Evolutionary conservation across 306 rosid species (phyloP).

Genomic region (Dicorynia guianensis): DNA sequence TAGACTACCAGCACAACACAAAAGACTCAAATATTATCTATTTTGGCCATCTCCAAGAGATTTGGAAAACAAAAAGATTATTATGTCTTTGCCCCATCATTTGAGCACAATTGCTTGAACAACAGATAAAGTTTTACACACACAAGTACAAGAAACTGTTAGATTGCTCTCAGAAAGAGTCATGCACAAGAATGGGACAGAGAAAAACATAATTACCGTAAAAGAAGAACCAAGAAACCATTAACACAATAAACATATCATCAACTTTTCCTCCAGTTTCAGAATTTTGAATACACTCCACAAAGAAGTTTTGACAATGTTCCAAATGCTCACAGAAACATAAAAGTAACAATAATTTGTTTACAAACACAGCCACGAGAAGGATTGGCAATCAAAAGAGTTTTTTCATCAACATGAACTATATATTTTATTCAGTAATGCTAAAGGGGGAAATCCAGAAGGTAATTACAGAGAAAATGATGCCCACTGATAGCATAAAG

Average conservation of each 20-base stretch:
- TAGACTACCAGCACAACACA: conserved; percentile 2
- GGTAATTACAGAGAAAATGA: conserved; percentile 18
- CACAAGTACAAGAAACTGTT: conserved; percentile 19
- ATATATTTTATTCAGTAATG: neutral
- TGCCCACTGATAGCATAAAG: neutral
- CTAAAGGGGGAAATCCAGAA: neutral
- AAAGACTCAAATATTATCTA: neutral
- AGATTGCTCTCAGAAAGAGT: neutral
- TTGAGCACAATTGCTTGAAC: conserved; percentile 8
- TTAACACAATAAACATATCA: neutral
- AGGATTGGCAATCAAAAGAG: too few relatives aligned
- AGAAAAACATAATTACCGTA: neutral
- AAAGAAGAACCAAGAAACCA: neutral
- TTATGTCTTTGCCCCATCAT: conserved; percentile 1
- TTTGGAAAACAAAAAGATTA: too few relatives aligned
- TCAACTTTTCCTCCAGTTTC: neutral
- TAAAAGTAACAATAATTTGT: neutral
- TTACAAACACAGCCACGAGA: too few relatives aligned
- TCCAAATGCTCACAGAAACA: neutral
- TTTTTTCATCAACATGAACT: neutral
- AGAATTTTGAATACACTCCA: neutral
- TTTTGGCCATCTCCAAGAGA: too few relatives aligned
- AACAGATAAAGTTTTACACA: too few relatives aligned
- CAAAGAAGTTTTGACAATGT: neutral
- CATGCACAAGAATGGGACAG: neutral